Base-by-base conservation (phyloP, 2,329 filamentous ascomycete genomes). In the Pseudopithomyces chartarum region DNA sequence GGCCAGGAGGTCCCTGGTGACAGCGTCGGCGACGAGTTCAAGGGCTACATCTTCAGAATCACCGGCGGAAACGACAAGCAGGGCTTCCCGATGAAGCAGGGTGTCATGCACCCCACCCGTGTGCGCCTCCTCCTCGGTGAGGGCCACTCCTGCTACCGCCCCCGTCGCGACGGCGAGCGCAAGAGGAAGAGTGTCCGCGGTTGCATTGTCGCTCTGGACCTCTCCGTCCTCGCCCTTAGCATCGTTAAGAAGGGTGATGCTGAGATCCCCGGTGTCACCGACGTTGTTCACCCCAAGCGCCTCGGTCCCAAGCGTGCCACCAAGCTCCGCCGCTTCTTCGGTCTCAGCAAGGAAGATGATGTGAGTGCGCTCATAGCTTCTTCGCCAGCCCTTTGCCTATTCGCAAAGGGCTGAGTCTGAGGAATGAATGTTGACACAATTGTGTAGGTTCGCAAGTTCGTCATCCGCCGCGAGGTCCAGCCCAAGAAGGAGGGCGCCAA, bases 61-160 rank as follows among this genome's bases (percentile, higher is more conserved):
- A 99, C 95, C 76, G 96, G 95, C 79, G 95, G 96, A 80, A 99
- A 99, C 90, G 95, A 99, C 91, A 99, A 99, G 92, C 96, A 99
- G 87, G 95, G 95, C 86, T 99, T 99, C 89, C 95, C 95, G 75
- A 99, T 99, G 95, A 99, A 99, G 92, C 96, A 99, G 90, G 95
- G 95, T 87, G 91, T 96, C 81, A 94, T 99, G 87, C 91, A 96
- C 82, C 93, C 95, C 76, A 95, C 91, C 81, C 95, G 95, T 95
- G 95, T 97, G 84, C 90, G 91, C 73, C 92, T 99, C 72, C 90
- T 99, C 77, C 92, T 99, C 79, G 80, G 90, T 79, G 92, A 96
- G 56, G 95, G 95, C 81, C 95, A 98, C 91, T 95, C 92, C 74
- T 99, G 95, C 91, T 99, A 98, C 90, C 94, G 95, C 79, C 88